Base-by-base conservation (phyloP, 768 basidiomycete genomes). In the Pulveroboletus sp. region DNA sequence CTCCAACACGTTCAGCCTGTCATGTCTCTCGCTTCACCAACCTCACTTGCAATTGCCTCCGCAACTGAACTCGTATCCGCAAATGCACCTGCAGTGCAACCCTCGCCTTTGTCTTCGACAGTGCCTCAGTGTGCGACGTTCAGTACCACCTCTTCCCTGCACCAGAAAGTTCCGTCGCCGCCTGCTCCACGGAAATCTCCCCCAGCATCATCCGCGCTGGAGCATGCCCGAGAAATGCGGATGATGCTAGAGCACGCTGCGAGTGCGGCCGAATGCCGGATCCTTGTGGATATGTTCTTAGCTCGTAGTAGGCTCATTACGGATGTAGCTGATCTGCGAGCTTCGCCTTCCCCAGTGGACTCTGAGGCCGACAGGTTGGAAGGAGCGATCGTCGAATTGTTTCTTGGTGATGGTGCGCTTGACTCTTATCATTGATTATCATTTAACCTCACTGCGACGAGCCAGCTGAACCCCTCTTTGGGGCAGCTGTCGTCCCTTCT, bases 231-330 rank as follows among this genome's bases (percentile, higher is more conserved):
- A 11, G 84, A 90, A 43, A 78, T 95, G 70, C 82, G 87, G 27
- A 74, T 75, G 17, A 72, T 88, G 48, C 67, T 94, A 16, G 67
- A 77, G 9, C 78, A 71, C 42, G 90, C 92, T 13, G 85, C 85
- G 2, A 82, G 76, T 36, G 87, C 79, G 39, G 82, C 85, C 51
- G 93, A 95, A 71, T 93, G 91, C 62, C 87, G 88, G 43, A 72
- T 94, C 36, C 82, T 94, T 48, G 75, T 92, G 24, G 85, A 90
- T 53, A 87, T 91, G 74, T 87, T 89, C 69, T 72, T 95, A 49
- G 75, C 81, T 12, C 82, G 81, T 54, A 75, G 76, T 44, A 81
- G 80, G 16, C 74, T 75, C 37, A 45, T 68, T 11, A 19, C 63
- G 19, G 69, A 72, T 27, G 52, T 64, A 21, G 62, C 69, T 59